phyloP scores from a whole-genome alignment of 2,329 filamentous ascomycete genomes.

The Xylariaceae sp. region DNA sequence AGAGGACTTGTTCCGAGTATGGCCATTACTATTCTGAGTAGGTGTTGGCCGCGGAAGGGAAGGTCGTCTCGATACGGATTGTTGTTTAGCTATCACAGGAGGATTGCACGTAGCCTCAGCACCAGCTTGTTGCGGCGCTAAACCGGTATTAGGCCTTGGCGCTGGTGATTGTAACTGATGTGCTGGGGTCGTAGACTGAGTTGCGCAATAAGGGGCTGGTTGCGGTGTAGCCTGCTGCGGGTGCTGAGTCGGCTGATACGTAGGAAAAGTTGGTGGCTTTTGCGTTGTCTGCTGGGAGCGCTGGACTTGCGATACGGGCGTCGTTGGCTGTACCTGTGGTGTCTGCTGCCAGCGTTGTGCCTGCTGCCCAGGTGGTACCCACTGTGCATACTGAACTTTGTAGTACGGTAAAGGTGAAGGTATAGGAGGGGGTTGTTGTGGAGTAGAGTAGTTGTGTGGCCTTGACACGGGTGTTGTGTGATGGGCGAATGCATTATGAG shows the following conservation, averaged over 20 bases:
- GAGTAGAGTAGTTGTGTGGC: conserved; percentile 8
- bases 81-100: conserved; percentile 12
- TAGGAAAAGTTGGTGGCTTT: background rate
- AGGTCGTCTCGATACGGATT: conserved; percentile 28
- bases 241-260: background rate
- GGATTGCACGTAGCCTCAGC: conserved; percentile 1
- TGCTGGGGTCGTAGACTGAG: background rate
- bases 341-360: background rate
- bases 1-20: conserved; percentile 40
- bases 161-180: conserved; percentile 8
- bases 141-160: conserved; percentile 2
- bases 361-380: conserved; percentile 25
- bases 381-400: conserved; percentile 23
- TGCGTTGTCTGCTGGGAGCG: background rate
- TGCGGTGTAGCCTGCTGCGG: conserved; percentile 19
- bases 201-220: background rate
- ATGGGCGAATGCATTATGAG: conserved; percentile 16
- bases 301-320: background rate
- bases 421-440: conserved; percentile 4
- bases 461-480: conserved; percentile 10
- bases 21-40: conserved; percentile 31
- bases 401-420: conserved; percentile 24
- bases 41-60: conserved; percentile 31
- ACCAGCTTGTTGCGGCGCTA: conserved; percentile 3
- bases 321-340: background rate